phyloP scores from a whole-genome alignment of 495 filamentous ascomycete genomes.

The Hyaloscypha bicolor region DNA sequence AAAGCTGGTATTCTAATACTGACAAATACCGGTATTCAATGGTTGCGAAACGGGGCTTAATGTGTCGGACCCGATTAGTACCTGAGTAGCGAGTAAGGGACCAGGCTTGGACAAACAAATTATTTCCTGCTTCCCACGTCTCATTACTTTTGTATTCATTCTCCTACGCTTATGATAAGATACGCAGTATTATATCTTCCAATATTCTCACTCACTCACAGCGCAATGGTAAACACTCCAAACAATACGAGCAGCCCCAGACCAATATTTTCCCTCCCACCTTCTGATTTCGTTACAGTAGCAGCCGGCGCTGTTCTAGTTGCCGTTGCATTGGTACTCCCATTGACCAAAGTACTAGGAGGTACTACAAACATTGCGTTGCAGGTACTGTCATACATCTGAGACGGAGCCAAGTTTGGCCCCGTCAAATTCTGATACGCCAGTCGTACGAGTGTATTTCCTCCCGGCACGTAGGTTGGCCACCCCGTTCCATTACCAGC shows the following conservation, averaged over 20 bases:
- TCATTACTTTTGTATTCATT: too few relatives aligned
- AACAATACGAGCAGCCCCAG: neutral
- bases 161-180: too few relatives aligned
- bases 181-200: too few relatives aligned
- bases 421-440: conserved; percentile 30
- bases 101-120: too few relatives aligned
- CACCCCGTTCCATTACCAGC: conserved; percentile 25
- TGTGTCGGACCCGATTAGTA: too few relatives aligned
- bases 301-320: neutral
- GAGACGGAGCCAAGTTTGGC: conserved; percentile 21
- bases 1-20: too few relatives aligned
- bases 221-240: neutral
- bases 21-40: too few relatives aligned
- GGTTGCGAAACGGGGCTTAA: too few relatives aligned
- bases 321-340: neutral
- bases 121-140: too few relatives aligned
- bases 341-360: conserved; percentile 1
- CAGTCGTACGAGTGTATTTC: conserved; percentile 27
- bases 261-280: neutral
- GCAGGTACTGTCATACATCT: conserved; percentile 30
- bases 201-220: neutral
- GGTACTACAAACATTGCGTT: conserved; percentile 33
- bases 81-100: too few relatives aligned
- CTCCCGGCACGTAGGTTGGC: conserved; percentile 38
- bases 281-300: neutral